Evolutionary conservation across 2,329 filamentous ascomycete species (phyloP).

Genomic region (Orbilia javanica): DNA sequence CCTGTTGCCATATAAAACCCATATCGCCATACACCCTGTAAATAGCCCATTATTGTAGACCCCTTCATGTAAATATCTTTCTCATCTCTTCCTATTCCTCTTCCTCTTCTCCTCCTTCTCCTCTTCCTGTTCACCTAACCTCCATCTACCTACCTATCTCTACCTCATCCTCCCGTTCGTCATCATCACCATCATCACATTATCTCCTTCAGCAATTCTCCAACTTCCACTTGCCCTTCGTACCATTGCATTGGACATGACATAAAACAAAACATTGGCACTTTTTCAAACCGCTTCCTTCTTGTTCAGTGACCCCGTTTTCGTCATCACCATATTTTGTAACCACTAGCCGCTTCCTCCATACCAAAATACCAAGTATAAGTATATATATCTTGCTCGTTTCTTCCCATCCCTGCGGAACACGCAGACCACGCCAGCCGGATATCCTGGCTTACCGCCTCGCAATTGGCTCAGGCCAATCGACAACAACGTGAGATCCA

Average conservation of each 20-base stretch:
- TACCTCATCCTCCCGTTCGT: slow-evolving; percentile 21
- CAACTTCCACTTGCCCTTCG: slow-evolving; percentile 11
- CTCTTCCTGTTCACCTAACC: background rate
- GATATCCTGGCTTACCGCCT: slow-evolving; percentile 44
- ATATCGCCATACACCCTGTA: slow-evolving; percentile 7
- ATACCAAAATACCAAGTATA: background rate
- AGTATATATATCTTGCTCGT: slow-evolving; percentile 30
- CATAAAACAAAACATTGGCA: slow-evolving; percentile 11
- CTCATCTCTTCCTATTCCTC: slow-evolving; percentile 4
- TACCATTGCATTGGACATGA: slow-evolving; percentile 6
- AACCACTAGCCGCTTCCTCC: too few species aligned
- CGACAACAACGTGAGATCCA: slow-evolving; percentile 25
- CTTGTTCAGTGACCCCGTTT: slow-evolving; percentile 17
- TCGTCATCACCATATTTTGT: slow-evolving; percentile 19
- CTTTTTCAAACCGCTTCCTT: slow-evolving; percentile 11
- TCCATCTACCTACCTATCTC: slow-evolving; percentile 32
- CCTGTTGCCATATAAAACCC: background rate
- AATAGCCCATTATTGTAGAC: background rate
- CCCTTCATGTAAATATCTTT: background rate
- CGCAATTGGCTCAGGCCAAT: slow-evolving; percentile 32
- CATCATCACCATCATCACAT: slow-evolving; percentile 1
- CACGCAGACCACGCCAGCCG: slow-evolving; percentile 28
- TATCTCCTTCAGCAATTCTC: background rate
- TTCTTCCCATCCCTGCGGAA: slow-evolving; percentile 36
- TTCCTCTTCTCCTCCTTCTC: slow-evolving; percentile 14